Evolutionary conservation across 2,329 filamentous ascomycete species (phyloP).

Genomic region (Colletotrichum magnum): DNA sequence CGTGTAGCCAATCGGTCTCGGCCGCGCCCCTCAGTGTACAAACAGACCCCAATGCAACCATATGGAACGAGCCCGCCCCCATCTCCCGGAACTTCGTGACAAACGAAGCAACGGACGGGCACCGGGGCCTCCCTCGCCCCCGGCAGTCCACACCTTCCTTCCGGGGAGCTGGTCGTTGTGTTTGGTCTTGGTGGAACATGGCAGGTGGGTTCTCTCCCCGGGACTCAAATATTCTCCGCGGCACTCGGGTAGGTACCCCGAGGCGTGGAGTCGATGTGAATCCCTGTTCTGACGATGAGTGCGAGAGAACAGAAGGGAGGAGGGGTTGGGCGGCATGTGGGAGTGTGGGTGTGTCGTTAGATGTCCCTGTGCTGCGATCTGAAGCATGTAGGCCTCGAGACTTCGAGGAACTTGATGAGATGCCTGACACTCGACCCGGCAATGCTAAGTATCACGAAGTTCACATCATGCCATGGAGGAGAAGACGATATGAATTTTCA

Average conservation of each 20-base stretch:
- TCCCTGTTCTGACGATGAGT: background rate
- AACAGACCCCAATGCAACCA: background rate
- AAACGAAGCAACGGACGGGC: background rate
- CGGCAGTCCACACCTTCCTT: background rate
- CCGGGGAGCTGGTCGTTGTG: background rate
- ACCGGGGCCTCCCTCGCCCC: background rate
- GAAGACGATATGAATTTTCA: too few species aligned
- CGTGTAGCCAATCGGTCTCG: constrained; percentile 3
- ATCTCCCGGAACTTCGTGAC: background rate
- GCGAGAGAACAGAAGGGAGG: background rate
- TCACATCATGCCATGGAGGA: too few species aligned
- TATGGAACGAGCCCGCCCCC: background rate
- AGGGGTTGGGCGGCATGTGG: background rate
- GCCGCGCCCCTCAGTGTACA: background rate
- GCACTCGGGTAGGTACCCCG: background rate
- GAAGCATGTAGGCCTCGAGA: background rate
- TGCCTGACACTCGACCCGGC: background rate
- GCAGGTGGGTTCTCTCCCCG: background rate
- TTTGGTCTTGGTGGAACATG: background rate
- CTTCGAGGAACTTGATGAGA: background rate
- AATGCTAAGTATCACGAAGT: too few species aligned
- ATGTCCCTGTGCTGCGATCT: background rate
- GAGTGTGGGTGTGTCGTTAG: background rate
- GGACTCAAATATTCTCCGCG: constrained; percentile 1
- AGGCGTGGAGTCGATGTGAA: too few species aligned